Percentiles rank a stretch among this genome's conserved stretches.
Conservation (phyloP, 2,329 filamentous ascomycete genomes). For the Alternaria hordeiaustralica region DNA sequence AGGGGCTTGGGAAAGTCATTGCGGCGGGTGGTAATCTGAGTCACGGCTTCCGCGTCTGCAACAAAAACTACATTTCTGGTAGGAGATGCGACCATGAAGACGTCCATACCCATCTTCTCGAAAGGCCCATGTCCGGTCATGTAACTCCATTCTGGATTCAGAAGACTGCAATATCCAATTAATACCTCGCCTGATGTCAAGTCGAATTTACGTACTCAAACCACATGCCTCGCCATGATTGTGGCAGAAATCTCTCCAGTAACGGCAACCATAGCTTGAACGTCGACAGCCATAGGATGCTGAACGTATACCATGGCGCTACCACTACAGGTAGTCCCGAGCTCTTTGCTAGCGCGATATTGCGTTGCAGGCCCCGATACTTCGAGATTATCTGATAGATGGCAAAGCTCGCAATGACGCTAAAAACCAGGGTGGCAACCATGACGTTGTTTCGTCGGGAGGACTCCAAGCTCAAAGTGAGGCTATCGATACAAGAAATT, state of each 20-base stretch:
- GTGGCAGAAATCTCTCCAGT: slow-evolving; percentile 60
- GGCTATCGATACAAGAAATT: not conserved
- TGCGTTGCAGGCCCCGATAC: slow-evolving; percentile 48
- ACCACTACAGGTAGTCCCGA: slow-evolving; percentile 55
- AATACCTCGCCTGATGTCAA: not conserved
- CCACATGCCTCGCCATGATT: slow-evolving; percentile 63
- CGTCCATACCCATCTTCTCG: slow-evolving; percentile 63
- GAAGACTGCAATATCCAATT: slow-evolving; percentile 49
- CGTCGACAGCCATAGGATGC: slow-evolving; percentile 63
- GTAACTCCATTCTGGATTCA: slow-evolving; percentile 68
- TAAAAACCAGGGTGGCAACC: slow-evolving; percentile 33
- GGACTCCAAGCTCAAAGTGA: not conserved
- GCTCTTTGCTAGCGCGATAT: slow-evolving; percentile 53
- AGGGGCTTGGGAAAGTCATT: slow-evolving; percentile 76
- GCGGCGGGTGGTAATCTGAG: slow-evolving; percentile 69
- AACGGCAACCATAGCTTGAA: slow-evolving; percentile 62
- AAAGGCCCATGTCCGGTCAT: slow-evolving; percentile 64
- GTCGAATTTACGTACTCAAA: slow-evolving; percentile 59
- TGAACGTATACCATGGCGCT: slow-evolving; percentile 56
- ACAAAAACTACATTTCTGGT: slow-evolving; percentile 61
- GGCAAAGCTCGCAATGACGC: slow-evolving; percentile 36
- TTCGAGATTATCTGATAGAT: slow-evolving; percentile 40
- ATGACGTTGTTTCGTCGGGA: slow-evolving; percentile 19
- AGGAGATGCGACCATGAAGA: slow-evolving; percentile 70
- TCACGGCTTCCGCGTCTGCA: slow-evolving; percentile 69